A percentile compares a stretch with the other conserved stretches of the same genome.
Evolutionary conservation across 2,329 filamentous ascomycete species (phyloP).

Genomic region (Stemphylium beticola): DNA sequence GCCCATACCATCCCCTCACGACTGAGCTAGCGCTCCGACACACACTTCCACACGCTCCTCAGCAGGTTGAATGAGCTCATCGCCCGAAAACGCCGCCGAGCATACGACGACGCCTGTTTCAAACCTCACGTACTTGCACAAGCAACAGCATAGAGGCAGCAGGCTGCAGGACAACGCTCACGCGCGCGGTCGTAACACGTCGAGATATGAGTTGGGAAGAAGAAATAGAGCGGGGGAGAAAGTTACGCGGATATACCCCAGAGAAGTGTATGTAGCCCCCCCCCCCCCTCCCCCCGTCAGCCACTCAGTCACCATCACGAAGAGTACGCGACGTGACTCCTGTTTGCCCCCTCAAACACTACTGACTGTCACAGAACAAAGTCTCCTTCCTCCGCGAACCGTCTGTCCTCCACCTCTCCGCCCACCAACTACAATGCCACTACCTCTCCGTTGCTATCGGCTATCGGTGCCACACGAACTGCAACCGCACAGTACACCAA

Average conservation of each 20-base stretch:
- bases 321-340: background rate
- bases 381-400: constrained; percentile 42
- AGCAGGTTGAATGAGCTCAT: constrained; percentile 49
- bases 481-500: constrained; percentile 49
- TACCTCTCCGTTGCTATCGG: constrained; percentile 48
- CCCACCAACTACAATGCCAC: constrained; percentile 46
- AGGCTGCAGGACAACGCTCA: constrained; percentile 45
- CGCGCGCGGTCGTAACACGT: constrained; percentile 45
- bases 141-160: constrained; percentile 43
- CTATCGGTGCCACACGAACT: constrained; percentile 46
- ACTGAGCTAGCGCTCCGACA: constrained; percentile 17
- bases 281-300: background rate
- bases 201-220: constrained; percentile 52
- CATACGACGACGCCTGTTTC: constrained; percentile 40
- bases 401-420: constrained; percentile 46
- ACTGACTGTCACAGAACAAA: constrained; percentile 42
- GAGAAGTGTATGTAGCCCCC: constrained; percentile 44
- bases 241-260: constrained; percentile 50
- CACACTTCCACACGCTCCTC: constrained; percentile 7
- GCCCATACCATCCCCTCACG: constrained; percentile 6
- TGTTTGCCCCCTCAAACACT: constrained; percentile 8
- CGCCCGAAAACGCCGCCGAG: constrained; percentile 42
- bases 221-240: constrained; percentile 46
- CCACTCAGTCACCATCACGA: background rate
- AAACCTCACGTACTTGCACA: constrained; percentile 44